These are phyloP conservation scores for Cudoniella acicularis DNA, from an alignment of 495 filamentous ascomycete species.

Conservation along the genomic window DNA sequence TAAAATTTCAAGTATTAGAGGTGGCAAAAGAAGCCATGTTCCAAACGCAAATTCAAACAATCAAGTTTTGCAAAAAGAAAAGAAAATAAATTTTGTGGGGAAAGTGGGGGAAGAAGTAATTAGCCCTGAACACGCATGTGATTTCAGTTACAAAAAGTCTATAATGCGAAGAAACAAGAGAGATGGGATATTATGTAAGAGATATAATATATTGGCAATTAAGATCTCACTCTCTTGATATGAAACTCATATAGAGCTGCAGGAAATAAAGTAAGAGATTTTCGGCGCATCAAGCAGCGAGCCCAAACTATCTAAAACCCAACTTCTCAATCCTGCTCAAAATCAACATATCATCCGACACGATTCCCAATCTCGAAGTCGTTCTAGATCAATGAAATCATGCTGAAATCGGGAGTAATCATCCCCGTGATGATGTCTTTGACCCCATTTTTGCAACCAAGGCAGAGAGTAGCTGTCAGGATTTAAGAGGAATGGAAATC, in stretches of 20 bases:
- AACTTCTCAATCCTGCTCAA: not conserved
- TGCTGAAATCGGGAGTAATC: not conserved
- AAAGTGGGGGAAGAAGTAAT: constrained; percentile 38
- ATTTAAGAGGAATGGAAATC: not conserved
- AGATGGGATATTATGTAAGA: too few species aligned
- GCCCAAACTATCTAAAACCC: not conserved
- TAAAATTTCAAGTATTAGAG: too few species aligned
- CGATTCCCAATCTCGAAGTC: not conserved
- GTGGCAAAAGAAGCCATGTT: too few species aligned
- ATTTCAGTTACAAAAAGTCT: too few species aligned
- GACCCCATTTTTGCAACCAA: not conserved
- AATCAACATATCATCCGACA: not conserved
- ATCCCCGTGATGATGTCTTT: not conserved
- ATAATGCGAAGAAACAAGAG: too few species aligned
- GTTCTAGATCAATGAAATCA: not conserved
- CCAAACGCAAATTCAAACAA: too few species aligned
- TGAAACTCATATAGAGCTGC: too few species aligned
- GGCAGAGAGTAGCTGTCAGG: not conserved
- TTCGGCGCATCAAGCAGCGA: too few species aligned
- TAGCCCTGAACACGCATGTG: too few species aligned
- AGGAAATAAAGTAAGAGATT: too few species aligned
- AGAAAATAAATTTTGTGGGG: constrained; percentile 38
- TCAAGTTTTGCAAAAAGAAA: constrained; percentile 35
- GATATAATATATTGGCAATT: too few species aligned
- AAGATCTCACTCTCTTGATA: too few species aligned